A percentile compares a stretch with the other conserved stretches of the same genome.
phyloP scores from a whole-genome alignment of 352 stramenopile species.

The Phytophthora syringae region DNA sequence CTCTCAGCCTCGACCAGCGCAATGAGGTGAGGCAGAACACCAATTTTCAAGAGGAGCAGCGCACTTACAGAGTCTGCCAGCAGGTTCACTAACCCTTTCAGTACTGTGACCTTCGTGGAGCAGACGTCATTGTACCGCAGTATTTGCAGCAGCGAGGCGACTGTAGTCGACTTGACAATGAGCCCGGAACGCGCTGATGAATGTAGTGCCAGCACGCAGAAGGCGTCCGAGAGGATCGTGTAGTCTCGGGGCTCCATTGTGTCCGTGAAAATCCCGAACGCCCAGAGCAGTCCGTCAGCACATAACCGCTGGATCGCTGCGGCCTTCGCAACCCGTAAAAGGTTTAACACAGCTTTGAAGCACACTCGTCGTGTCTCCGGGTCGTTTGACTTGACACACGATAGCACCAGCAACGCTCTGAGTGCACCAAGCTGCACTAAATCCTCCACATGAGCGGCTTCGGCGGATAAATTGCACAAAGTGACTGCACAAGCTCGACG shows the following conservation, averaged over 20 bases:
- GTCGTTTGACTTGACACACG: conserved; percentile 85
- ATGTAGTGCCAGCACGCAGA: conserved; percentile 69
- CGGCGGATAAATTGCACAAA: conserved; percentile 93
- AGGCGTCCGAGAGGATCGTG: conserved; percentile 69
- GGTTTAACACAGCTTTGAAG: conserved; percentile 73
- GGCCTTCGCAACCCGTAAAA: conserved; percentile 49
- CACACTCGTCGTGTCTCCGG: conserved; percentile 76
- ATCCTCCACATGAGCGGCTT: conserved; percentile 88
- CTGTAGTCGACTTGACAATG: conserved; percentile 50
- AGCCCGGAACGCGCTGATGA: conserved; percentile 49
- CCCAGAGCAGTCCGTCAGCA: conserved; percentile 76
- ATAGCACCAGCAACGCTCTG: conserved; percentile 86
- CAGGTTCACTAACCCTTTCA: conserved; percentile 60
- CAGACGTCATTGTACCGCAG: conserved; percentile 29
- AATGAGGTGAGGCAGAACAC: conserved; percentile 37
- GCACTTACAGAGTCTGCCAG: conserved; percentile 47
- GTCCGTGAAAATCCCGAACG: conserved; percentile 64
- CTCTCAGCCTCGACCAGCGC: conserved; percentile 23
- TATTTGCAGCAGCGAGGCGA: conserved; percentile 55
- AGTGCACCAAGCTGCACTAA: conserved; percentile 90
- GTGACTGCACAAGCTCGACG: conserved; percentile 86
- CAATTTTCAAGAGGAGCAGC: conserved; percentile 29
- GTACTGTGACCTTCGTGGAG: conserved; percentile 47
- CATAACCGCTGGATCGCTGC: conserved; percentile 64
- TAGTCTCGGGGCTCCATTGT: conserved; percentile 64